A percentile compares a stretch with the other conserved stretches of the same genome.
These are phyloP conservation scores for Hawksworthiomyces lignivorus DNA, from an alignment of 2,329 filamentous ascomycete species.

Conservation along the genomic window DNA sequence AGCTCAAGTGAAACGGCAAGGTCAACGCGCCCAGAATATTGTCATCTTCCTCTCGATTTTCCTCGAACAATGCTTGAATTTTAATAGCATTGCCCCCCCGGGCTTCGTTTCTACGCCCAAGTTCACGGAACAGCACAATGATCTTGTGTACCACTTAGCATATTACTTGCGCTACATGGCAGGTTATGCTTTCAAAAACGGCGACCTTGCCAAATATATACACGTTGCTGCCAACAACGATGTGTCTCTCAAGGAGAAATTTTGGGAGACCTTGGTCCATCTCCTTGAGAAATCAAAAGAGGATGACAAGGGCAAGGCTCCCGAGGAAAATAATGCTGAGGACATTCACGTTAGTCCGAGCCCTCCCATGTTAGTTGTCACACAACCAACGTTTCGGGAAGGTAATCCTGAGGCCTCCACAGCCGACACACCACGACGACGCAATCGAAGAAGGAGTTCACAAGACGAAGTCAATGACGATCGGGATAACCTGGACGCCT, in stretches of 20 bases:
- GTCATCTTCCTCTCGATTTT: slow-evolving; percentile 2
- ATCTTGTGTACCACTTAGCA: slow-evolving; percentile 3
- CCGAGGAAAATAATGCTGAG: too few relatives aligned
- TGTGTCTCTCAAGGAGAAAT: background rate
- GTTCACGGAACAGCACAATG: background rate
- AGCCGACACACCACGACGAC: too few relatives aligned
- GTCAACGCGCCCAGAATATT: background rate
- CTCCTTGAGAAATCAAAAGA: background rate
- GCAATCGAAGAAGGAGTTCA: too few relatives aligned
- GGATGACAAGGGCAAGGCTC: background rate
- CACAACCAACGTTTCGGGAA: too few relatives aligned
- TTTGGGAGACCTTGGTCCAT: background rate
- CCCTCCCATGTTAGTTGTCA: too few relatives aligned
- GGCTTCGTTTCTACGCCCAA: background rate
- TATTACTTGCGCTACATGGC: slow-evolving; percentile 5
- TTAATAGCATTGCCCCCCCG: background rate
- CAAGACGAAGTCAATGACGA: background rate
- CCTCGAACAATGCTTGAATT: slow-evolving; percentile 7
- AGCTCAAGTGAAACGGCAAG: background rate
- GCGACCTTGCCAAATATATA: background rate
- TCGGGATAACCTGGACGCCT: background rate
- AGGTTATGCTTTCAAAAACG: background rate
- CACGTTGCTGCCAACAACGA: background rate
- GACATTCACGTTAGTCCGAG: too few relatives aligned
- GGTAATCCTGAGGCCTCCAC: too few relatives aligned